These are phyloP conservation scores for Edaphochlamys debaryana DNA, from an alignment of 139 green algal genomes.

Conservation along the genomic window DNA sequence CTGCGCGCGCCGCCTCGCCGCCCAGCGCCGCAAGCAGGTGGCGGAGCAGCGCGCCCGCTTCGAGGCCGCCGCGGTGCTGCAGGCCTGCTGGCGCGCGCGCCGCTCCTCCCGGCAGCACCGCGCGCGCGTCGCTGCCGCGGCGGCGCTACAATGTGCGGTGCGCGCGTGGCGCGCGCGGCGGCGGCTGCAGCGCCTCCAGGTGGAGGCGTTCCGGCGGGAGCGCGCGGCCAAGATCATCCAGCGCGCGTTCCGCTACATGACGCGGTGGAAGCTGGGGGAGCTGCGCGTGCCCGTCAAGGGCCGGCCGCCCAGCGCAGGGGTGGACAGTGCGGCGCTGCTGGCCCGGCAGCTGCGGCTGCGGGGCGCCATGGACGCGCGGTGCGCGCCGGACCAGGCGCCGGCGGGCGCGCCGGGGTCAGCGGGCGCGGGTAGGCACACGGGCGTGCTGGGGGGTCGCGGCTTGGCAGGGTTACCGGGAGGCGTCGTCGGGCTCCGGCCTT, in stretches of 20 bases:
- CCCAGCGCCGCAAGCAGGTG: neutral
- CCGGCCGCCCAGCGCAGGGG: neutral
- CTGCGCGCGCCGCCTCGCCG: constrained; percentile 1
- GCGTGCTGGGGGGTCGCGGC: neutral
- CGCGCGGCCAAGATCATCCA: constrained; percentile 14
- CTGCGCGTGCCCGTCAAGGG: constrained; percentile 16
- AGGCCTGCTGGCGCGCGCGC: constrained; percentile 14
- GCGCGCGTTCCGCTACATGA: neutral
- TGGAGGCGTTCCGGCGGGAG: constrained; percentile 12
- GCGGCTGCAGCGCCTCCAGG: neutral
- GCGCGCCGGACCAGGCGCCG: constrained; percentile 6
- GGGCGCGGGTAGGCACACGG: neutral
- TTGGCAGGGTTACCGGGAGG: neutral
- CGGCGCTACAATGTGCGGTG: constrained; percentile 15
- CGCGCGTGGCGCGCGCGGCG: constrained; percentile 29
- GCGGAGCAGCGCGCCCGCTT: neutral
- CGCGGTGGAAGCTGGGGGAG: constrained; percentile 6
- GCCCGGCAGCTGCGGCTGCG: constrained; percentile 33
- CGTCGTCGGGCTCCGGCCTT: no score
- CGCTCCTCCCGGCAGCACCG: neutral
- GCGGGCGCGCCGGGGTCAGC: neutral
- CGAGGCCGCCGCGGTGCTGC: constrained; percentile 5
- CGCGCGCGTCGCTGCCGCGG: neutral
- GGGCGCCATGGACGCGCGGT: constrained; percentile 13
- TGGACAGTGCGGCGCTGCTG: constrained; percentile 24